Conservation (phyloP, 805 yeast species). For the Sporopachydermia lactativora region DNA sequence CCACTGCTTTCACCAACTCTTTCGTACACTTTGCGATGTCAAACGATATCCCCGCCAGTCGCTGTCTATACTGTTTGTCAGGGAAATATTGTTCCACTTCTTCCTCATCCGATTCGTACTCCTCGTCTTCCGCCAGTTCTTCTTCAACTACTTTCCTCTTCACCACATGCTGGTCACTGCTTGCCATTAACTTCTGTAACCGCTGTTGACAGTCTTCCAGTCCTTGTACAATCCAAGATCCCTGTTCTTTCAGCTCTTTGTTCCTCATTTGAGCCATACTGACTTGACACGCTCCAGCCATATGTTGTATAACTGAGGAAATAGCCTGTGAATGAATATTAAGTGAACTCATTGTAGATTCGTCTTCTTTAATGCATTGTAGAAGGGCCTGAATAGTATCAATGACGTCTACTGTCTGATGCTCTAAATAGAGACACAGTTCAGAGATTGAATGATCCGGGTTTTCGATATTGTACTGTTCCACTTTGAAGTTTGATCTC, state of each 20-base stretch:
- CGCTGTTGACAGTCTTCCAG: conserved; percentile 75
- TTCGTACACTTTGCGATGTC: conserved; percentile 95
- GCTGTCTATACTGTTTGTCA: conserved; percentile 79
- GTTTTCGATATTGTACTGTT: conserved; percentile 65
- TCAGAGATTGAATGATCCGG: conserved; percentile 84
- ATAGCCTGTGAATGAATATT: conserved; percentile 66
- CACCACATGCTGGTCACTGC: neutral
- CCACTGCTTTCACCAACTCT: conserved; percentile 90
- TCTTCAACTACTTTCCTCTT: neutral
- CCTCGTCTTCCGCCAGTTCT: conserved; percentile 8
- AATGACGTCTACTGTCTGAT: conserved; percentile 85
- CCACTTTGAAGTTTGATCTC: conserved; percentile 41
- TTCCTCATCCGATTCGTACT: conserved; percentile 21
- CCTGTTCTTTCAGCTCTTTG: conserved; percentile 75
- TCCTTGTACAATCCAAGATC: conserved; percentile 79
- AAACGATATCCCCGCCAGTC: conserved; percentile 91
- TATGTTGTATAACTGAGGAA: conserved; percentile 61
- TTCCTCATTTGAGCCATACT: conserved; percentile 80
- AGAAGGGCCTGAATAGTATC: conserved; percentile 76
- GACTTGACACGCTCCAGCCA: conserved; percentile 79
- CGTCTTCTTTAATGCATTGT: conserved; percentile 61
- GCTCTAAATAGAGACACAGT: conserved; percentile 74
- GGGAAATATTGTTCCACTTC: conserved; percentile 50
- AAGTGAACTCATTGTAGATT: conserved; percentile 61
- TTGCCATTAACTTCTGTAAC: conserved; percentile 35